These are phyloP conservation scores for Neopestalotiopsis rosae DNA, from an alignment of 2,329 filamentous ascomycete species.

Conservation along the genomic window DNA sequence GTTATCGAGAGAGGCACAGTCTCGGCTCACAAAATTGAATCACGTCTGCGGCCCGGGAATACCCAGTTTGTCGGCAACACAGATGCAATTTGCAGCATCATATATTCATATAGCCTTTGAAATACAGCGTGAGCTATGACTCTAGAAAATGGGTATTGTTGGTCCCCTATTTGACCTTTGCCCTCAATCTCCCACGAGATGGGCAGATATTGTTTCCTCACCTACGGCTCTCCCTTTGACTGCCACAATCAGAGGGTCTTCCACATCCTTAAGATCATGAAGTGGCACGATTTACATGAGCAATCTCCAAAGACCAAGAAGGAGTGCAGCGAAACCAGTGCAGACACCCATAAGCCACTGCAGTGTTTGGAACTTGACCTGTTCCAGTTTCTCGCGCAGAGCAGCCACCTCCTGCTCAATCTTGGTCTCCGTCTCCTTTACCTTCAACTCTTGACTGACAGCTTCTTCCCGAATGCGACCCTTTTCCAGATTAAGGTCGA, in stretches of 20 bases:
- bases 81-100: neutral
- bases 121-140: neutral
- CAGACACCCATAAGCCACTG: constrained; percentile 96
- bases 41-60: too few species aligned
- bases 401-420: constrained; percentile 97
- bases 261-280: neutral
- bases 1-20: too few species aligned
- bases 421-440: constrained; percentile 97
- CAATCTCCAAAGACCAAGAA: constrained; percentile 73
- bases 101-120: neutral
- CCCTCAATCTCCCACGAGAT: neutral
- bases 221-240: too few species aligned
- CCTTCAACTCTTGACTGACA: constrained; percentile 94
- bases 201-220: neutral
- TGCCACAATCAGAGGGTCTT: neutral
- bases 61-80: too few species aligned
- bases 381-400: constrained; percentile 88
- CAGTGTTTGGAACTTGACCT: constrained; percentile 96
- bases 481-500: constrained; percentile 96
- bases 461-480: constrained; percentile 95
- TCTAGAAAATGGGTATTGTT: constrained; percentile 15
- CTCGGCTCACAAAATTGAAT: too few species aligned
- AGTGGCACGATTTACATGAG: constrained; percentile 58
- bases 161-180: constrained; percentile 5
- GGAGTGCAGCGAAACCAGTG: constrained; percentile 69